phyloP scores from a whole-genome alignment of 2,329 filamentous ascomycete genomes.

The Arthrobotrys pseudoclavata region DNA sequence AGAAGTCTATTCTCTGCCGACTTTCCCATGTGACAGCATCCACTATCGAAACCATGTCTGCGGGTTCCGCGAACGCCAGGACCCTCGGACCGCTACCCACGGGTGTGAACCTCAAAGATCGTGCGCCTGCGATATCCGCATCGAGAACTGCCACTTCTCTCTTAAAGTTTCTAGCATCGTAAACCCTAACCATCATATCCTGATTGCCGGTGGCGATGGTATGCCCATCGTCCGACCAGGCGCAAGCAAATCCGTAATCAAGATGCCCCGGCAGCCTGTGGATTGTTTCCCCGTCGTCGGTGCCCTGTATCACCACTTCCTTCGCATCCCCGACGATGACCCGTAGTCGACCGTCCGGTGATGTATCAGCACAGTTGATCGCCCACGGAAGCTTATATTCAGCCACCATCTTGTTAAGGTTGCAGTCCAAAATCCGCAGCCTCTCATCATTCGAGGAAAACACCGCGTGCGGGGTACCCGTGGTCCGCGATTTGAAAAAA shows the following conservation, averaged over 20 bases:
- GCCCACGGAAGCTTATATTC: slow-evolving; percentile 73
- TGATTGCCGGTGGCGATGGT: slow-evolving; percentile 83
- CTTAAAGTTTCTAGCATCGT: slow-evolving; percentile 80
- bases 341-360: slow-evolving; percentile 78
- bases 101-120: slow-evolving; percentile 80
- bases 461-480: slow-evolving; percentile 71
- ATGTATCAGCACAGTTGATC: slow-evolving; percentile 80
- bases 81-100: slow-evolving; percentile 76
- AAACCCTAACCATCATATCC: slow-evolving; percentile 79
- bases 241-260: slow-evolving; percentile 81
- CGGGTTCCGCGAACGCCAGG: slow-evolving; percentile 80
- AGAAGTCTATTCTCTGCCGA: slow-evolving; percentile 80
- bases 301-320: slow-evolving; percentile 77
- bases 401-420: slow-evolving; percentile 73
- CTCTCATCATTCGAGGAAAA: slow-evolving; percentile 75
- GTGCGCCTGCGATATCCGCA: slow-evolving; percentile 77
- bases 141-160: slow-evolving; percentile 72
- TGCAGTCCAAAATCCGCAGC: slow-evolving; percentile 73
- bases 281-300: slow-evolving; percentile 74
- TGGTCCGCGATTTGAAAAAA: slow-evolving; percentile 71
- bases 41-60: slow-evolving; percentile 79
- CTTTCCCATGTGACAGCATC: slow-evolving; percentile 74
- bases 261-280: slow-evolving; percentile 75
- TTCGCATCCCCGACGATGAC: slow-evolving; percentile 79
- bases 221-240: slow-evolving; percentile 83